Conservation (phyloP, 441 rosid genomes). For the Pelargonium myrrhifolium region DNA sequence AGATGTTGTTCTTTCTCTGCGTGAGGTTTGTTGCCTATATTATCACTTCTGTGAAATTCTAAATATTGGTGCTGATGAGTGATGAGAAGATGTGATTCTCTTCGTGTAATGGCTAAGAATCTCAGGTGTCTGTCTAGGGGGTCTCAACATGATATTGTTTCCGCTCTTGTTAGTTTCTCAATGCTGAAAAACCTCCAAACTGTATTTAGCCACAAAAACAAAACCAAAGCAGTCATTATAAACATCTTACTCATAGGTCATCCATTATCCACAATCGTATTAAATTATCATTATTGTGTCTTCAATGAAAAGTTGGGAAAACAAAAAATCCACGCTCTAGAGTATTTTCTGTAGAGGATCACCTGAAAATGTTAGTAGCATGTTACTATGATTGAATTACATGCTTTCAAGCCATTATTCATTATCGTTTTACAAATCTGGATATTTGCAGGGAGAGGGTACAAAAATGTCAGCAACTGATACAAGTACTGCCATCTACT, state of each 20-base stretch:
- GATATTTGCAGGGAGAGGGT: conserved; percentile 63
- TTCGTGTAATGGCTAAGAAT: neutral
- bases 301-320: too few relatives aligned
- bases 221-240: neutral
- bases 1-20: neutral
- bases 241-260: neutral
- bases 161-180: neutral
- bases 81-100: neutral
- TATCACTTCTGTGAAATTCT: neutral
- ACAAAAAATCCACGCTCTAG: neutral
- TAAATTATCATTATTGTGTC: too few relatives aligned
- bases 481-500: conserved; percentile 85
- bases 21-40: neutral
- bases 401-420: neutral
- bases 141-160: neutral
- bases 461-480: conserved; percentile 99
- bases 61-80: neutral
- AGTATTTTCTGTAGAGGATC: neutral
- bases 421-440: neutral
- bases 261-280: neutral
- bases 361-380: neutral
- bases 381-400: neutral
- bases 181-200: neutral
- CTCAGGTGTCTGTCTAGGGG: neutral
- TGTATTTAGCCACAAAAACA: neutral